A percentile compares a stretch with the other conserved stretches of the same genome.
These are phyloP conservation scores for Porpolomopsis calyptriformis DNA, from an alignment of 768 basidiomycete species.

Conservation along the genomic window DNA sequence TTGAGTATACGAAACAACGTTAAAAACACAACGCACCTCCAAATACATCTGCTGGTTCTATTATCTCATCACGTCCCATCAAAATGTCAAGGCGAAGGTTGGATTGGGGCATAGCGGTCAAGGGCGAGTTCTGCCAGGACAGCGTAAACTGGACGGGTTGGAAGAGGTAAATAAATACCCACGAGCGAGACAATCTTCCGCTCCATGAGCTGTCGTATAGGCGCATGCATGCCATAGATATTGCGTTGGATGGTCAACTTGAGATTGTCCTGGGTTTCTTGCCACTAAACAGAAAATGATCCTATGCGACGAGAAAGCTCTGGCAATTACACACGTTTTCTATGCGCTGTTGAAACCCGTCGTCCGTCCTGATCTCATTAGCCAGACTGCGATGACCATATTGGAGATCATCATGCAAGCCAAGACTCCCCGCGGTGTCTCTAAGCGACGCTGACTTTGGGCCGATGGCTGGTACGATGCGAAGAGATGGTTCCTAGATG, in stretches of 20 bases:
- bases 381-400: conserved; percentile 79
- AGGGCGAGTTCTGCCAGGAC: conserved; percentile 45
- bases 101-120: conserved; percentile 51
- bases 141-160: background rate
- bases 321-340: conserved; percentile 32
- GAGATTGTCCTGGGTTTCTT: conserved; percentile 81
- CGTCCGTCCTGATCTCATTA: conserved; percentile 54
- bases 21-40: conserved; percentile 37
- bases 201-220: conserved; percentile 89
- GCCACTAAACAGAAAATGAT: conserved; percentile 54
- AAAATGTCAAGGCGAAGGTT: conserved; percentile 89
- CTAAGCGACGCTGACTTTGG: conserved; percentile 54
- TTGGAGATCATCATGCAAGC: conserved; percentile 80
- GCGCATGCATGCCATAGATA: conserved; percentile 78
- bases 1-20: background rate
- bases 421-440: conserved; percentile 62
- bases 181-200: conserved; percentile 75
- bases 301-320: background rate
- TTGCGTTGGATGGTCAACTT: conserved; percentile 79
- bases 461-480: conserved; percentile 47
- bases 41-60: conserved; percentile 76
- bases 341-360: conserved; percentile 57
- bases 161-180: conserved; percentile 18
- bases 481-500: conserved; percentile 40
- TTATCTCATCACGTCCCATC: conserved; percentile 81